Percentiles rank a stretch among this genome's conserved stretches.
phyloP scores from a whole-genome alignment of 1,284 basidiomycete species.

The Cystobasidium sp. region DNA sequence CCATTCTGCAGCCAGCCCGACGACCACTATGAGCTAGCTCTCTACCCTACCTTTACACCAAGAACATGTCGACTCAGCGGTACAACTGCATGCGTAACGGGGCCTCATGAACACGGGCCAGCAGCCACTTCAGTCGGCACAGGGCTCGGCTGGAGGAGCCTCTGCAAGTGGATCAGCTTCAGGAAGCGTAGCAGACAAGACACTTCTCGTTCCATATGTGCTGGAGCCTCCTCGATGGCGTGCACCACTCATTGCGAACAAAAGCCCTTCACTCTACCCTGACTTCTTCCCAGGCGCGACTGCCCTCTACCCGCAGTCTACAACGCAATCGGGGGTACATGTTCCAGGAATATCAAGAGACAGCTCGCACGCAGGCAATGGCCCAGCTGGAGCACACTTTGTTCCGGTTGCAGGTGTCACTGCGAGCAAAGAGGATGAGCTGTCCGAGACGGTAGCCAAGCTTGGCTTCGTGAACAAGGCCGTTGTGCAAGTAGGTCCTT shows the following conservation, averaged over 20 bases:
- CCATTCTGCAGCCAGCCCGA: too few species aligned
- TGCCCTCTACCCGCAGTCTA: constrained; percentile 33
- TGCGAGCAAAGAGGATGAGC: constrained; percentile 51
- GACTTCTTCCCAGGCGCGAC: constrained; percentile 41
- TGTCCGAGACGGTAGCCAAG: constrained; percentile 28
- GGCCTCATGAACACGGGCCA: background rate
- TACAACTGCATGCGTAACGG: background rate
- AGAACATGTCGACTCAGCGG: background rate
- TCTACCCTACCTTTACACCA: background rate
- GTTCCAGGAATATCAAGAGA: constrained; percentile 27
- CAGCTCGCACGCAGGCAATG: background rate
- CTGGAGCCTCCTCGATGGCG: constrained; percentile 37
- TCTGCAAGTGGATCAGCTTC: constrained; percentile 15
- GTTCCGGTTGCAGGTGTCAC: constrained; percentile 51
- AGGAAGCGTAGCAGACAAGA: background rate
- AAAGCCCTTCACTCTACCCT: constrained; percentile 16
- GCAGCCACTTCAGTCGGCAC: constrained; percentile 10
- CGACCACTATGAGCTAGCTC: background rate
- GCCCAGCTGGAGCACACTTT: background rate
- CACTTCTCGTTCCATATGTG: constrained; percentile 15
- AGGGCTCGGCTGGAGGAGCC: constrained; percentile 1
- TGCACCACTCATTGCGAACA: constrained; percentile 16
- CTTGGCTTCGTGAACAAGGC: constrained; percentile 23
- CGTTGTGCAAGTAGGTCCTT: constrained; percentile 14
- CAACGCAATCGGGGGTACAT: constrained; percentile 11